Conservation (phyloP, 2,329 filamentous ascomycete species). For the Penicillium concentricum region DNA sequence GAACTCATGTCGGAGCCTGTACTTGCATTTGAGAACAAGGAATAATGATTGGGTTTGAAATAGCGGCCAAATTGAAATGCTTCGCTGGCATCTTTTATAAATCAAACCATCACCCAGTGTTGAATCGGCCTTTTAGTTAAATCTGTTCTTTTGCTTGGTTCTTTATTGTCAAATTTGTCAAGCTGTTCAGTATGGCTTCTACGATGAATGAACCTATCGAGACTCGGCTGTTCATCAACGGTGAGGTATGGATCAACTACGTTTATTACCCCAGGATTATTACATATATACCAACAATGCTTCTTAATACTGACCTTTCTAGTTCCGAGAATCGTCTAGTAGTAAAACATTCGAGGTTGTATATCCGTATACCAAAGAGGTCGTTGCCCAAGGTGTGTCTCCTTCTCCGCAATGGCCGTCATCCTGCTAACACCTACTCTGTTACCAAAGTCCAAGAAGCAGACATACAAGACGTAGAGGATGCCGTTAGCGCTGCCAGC, state of each 20-base stretch:
- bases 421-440: neutral
- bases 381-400: constrained; percentile 28
- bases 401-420: neutral
- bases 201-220: constrained; percentile 23
- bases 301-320: neutral
- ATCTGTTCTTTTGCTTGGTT: neutral
- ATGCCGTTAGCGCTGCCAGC: constrained; percentile 39
- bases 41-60: neutral
- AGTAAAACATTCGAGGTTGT: constrained; percentile 31
- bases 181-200: constrained; percentile 11
- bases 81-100: neutral
- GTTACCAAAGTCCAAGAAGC: constrained; percentile 32
- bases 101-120: neutral
- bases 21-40: neutral
- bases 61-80: neutral
- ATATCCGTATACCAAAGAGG: constrained; percentile 31
- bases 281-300: neutral
- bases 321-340: constrained; percentile 30
- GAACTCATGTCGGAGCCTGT: neutral
- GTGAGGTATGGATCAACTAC: constrained; percentile 21
- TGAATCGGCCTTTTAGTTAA: neutral
- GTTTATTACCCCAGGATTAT: no score
- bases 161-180: neutral
- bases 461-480: constrained; percentile 32
- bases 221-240: constrained; percentile 36